Evolutionary conservation across 805 yeast species (phyloP).

Genomic region (Ogataea methylovora): DNA sequence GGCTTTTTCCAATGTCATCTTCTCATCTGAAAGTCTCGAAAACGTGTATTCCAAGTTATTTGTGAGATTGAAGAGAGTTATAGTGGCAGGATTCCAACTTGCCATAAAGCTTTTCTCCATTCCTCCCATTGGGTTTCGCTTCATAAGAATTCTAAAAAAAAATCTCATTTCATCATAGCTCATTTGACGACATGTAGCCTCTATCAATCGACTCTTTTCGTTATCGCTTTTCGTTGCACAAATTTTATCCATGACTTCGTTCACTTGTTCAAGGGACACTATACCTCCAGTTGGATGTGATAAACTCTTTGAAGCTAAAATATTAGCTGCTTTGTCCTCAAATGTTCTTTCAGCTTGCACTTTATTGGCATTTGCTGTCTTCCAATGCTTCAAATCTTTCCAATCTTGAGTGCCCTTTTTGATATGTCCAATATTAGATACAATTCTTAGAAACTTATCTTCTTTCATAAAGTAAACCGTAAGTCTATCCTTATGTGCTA

Average conservation of each 20-base stretch:
- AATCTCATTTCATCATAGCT: constrained; percentile 58
- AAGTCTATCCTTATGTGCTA: constrained; percentile 53
- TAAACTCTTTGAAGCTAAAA: constrained; percentile 35
- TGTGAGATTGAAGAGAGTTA: constrained; percentile 54
- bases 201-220: constrained; percentile 32
- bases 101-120: constrained; percentile 51
- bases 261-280: constrained; percentile 42
- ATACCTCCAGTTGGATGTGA: constrained; percentile 18
- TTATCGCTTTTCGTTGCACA: constrained; percentile 16
- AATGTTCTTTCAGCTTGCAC: constrained; percentile 32
- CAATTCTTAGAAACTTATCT: constrained; percentile 41
- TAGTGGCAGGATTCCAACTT: constrained; percentile 77
- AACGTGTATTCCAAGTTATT: constrained; percentile 57
- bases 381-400: constrained; percentile 40
- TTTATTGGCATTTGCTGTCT: constrained; percentile 28
- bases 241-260: constrained; percentile 36
- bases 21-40: constrained; percentile 45
- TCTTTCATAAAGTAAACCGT: constrained; percentile 56
- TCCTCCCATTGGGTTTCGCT: constrained; percentile 49
- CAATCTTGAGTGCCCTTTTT: constrained; percentile 59
- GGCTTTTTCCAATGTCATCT: constrained; percentile 24
- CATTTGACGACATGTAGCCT: constrained; percentile 42
- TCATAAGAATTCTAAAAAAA: constrained; percentile 60
- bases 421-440: constrained; percentile 47
- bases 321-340: constrained; percentile 40